These are phyloP conservation scores for Pinus albicaulis DNA, from an alignment of 75 land plant genomes.

Conservation along the genomic window DNA sequence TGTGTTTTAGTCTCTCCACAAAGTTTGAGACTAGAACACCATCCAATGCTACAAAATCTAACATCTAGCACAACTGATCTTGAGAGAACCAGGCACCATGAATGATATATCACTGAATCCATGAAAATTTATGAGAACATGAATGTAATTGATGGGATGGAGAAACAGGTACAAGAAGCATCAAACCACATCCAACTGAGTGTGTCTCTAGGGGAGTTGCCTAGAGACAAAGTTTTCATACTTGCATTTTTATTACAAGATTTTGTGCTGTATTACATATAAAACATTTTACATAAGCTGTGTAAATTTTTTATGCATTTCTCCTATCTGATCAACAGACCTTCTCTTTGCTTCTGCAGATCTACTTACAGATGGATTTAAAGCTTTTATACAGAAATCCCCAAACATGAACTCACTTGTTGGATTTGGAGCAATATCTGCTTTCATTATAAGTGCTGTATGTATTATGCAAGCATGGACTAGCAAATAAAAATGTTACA, in stretches of 20 bases:
- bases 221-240: neutral
- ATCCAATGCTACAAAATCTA: too few species aligned
- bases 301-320: neutral
- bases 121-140: too few species aligned
- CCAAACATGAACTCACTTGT: slow-evolving; percentile 99
- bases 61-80: too few species aligned
- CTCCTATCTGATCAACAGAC: neutral
- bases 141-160: too few species aligned
- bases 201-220: too few species aligned
- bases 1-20: too few species aligned
- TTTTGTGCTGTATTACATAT: neutral
- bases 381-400: slow-evolving; percentile 70
- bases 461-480: slow-evolving; percentile 7
- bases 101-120: too few species aligned
- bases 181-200: too few species aligned
- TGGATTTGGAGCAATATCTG: slow-evolving; percentile 90
- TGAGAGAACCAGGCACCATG: too few species aligned
- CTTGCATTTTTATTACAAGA: neutral
- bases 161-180: too few species aligned
- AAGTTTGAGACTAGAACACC: too few species aligned
- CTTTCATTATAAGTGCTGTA: slow-evolving; percentile 88
- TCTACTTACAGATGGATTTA: slow-evolving; percentile 76
- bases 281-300: neutral
- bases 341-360: slow-evolving; percentile 32
- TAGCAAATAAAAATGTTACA: neutral